These are phyloP conservation scores for Ricinus communis DNA, from an alignment of 345 rosid genomes.

Conservation along the genomic window DNA sequence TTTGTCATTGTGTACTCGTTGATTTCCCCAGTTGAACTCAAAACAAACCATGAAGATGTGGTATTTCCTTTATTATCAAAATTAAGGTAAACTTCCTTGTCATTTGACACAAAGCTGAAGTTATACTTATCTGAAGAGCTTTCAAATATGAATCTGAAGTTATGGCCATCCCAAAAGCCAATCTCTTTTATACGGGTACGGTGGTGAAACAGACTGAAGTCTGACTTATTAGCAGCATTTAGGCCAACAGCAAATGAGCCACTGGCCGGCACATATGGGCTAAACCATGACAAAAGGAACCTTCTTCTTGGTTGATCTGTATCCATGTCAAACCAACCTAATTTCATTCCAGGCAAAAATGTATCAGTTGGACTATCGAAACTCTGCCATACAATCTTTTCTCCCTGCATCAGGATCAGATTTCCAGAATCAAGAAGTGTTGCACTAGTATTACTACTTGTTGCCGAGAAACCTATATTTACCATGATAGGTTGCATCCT, in stretches of 20 bases:
- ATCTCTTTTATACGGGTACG: not conserved
- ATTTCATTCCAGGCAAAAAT: not conserved
- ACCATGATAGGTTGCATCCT: not conserved
- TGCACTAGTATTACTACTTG: not conserved
- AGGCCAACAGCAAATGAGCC: not conserved
- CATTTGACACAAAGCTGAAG: constrained; percentile 1
- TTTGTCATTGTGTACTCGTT: constrained; percentile 15
- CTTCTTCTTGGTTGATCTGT: not conserved
- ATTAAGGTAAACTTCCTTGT: constrained; percentile 20
- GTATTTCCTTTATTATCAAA: not conserved
- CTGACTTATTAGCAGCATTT: not conserved
- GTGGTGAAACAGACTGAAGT: not conserved
- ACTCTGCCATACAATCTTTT: not conserved
- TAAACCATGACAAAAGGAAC: not conserved
- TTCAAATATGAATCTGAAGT: constrained; percentile 6
- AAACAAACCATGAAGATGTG: constrained; percentile 16
- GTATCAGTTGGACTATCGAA: not conserved
- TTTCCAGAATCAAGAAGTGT: not conserved
- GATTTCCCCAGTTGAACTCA: constrained; percentile 18
- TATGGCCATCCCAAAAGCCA: constrained; percentile 20
- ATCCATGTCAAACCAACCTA: not conserved
- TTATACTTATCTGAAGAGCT: constrained; percentile 15
- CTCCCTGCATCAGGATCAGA: constrained; percentile 1
- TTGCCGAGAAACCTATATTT: not conserved
- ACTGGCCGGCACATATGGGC: not conserved